Evolutionary conservation across 371 early-diverging fungal genomes (phyloP).

Genomic region (Mortierella sp.): DNA sequence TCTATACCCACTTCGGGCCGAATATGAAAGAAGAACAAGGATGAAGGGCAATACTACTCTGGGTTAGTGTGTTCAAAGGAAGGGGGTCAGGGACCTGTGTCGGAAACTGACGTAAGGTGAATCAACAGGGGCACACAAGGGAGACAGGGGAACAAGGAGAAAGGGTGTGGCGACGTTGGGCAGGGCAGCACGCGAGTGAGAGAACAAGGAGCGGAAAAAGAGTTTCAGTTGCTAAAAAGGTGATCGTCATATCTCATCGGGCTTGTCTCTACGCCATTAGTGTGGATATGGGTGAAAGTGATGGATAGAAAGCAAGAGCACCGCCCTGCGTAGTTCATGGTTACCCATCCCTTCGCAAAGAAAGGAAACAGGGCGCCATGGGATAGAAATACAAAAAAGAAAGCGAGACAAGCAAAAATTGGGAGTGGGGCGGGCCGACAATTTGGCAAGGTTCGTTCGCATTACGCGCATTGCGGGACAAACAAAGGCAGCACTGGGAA

Average conservation of each 20-base stretch:
- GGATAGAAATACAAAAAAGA: background rate
- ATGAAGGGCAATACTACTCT: no score
- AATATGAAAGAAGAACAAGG: no score
- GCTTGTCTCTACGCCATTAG: background rate
- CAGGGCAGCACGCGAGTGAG: conserved; percentile 6
- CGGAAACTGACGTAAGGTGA: conserved; percentile 11
- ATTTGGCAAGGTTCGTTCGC: conserved; percentile 1
- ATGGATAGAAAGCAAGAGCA: background rate
- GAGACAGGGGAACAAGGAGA: background rate
- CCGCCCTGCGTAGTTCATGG: background rate
- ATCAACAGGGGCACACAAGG: background rate
- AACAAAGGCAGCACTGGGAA: background rate
- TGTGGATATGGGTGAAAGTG: background rate
- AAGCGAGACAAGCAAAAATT: background rate
- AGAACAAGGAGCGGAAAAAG: background rate
- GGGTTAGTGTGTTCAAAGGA: background rate
- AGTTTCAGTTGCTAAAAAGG: background rate
- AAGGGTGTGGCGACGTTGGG: background rate
- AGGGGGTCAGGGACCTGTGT: background rate
- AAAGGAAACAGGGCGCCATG: background rate
- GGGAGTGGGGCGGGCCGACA: conserved; percentile 5
- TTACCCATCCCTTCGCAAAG: background rate
- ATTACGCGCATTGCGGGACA: background rate
- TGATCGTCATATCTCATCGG: background rate
- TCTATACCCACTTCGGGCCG: background rate